Base-by-base conservation (phyloP, 257 asterid genomes). In the Solanum clarkiae region DNA sequence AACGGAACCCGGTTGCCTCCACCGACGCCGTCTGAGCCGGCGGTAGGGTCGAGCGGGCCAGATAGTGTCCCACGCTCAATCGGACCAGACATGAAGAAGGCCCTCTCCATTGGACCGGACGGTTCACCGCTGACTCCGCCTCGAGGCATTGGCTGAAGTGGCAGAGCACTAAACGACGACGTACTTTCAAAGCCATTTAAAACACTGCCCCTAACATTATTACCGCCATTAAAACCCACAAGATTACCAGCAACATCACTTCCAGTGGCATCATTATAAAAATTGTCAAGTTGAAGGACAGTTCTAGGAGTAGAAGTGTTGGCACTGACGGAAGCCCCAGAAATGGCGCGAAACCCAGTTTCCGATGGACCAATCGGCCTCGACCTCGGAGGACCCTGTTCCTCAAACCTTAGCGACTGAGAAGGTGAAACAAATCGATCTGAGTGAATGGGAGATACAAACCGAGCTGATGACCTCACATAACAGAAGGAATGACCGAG, bases 401-500 rank as follows among this genome's bases (percentile, higher is more conserved):
- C 97, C 87, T 96, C 98, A 89, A 96, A 96, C 84, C 98, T 94
- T 88, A 96, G 92, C 7, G 98, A 94, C 86, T 96, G 98, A 0
- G 98, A 91, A 8, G 99, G 99, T 29, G 99, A 96, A 74, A 93
- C 84, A 49, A 94, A 96, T 40, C 97, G 98, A 92, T 93, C 97
- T 89, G 99, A 96, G 87, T 90, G 92, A 49, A 96, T 91, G 15
- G 99, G 99, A 82, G 99, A 94, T 80, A 90, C 54, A 90, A 93
- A 96, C 26, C 99, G 94, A 16, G 98, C 98, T 1, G 99, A 96
- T 15, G 99, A 94, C 54, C 98, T 95, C 63, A 96, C 99, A 92
- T 96, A 96, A 91, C 99, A 93, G 91, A 96, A 96, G 62, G 99
- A 96, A 89, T 96, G 99, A 63, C 99, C 99, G 47, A 94, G 95